A percentile compares a stretch with the other conserved stretches of the same genome.
These are phyloP conservation scores for Chrysoporthe austroafricana DNA, from an alignment of 2,329 filamentous ascomycete species.

Conservation along the genomic window DNA sequence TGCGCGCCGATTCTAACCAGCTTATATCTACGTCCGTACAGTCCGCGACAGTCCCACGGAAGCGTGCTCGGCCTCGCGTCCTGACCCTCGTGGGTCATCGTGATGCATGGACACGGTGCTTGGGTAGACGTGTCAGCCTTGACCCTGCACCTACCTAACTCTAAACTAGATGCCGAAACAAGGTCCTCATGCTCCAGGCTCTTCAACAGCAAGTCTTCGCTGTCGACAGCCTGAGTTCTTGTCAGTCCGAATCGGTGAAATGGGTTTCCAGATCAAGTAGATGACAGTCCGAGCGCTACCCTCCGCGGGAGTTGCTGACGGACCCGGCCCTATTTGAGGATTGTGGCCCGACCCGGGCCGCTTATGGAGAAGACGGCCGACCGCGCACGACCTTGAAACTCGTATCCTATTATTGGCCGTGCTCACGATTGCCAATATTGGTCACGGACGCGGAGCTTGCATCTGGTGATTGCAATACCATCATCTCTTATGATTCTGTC, in stretches of 20 bases:
- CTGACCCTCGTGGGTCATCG: not conserved
- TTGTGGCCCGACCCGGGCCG: slow-evolving; percentile 5
- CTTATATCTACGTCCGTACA: too few relatives aligned
- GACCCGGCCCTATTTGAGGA: not conserved
- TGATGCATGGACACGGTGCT: not conserved
- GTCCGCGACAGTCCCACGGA: too few relatives aligned
- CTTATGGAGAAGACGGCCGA: not conserved
- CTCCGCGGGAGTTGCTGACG: not conserved
- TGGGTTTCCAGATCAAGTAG: not conserved
- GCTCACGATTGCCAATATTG: not conserved
- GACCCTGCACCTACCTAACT: not conserved
- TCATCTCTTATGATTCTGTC: not conserved
- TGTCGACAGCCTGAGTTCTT: not conserved
- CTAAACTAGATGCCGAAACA: not conserved
- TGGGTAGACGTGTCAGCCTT: not conserved
- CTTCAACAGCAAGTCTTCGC: not conserved
- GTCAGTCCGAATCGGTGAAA: not conserved
- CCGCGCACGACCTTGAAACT: not conserved
- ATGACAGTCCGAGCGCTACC: not conserved
- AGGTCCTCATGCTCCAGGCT: too few relatives aligned
- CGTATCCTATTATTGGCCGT: slow-evolving; percentile 2
- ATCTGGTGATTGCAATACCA: not conserved
- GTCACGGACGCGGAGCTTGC: not conserved
- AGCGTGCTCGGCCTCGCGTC: not conserved
- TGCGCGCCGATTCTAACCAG: too few relatives aligned